These are phyloP conservation scores for Hanseniaspora lindneri DNA, from an alignment of 805 yeast genomes.

Conservation along the genomic window DNA sequence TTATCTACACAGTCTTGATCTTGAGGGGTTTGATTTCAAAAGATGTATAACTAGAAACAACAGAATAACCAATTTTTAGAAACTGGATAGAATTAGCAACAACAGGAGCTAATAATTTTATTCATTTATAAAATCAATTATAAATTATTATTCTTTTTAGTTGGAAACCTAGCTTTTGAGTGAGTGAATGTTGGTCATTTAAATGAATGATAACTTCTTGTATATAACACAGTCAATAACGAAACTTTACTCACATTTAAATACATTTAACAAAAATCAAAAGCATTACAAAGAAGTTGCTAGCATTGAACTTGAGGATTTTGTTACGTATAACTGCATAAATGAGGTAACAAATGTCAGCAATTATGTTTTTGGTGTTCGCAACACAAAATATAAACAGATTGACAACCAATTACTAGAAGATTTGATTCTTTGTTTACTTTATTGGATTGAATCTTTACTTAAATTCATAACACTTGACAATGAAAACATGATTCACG, in stretches of 20 bases:
- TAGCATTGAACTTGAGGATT: not conserved
- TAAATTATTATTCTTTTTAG: too few relatives aligned
- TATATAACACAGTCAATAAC: not conserved
- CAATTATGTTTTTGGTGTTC: not conserved
- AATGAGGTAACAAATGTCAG: not conserved
- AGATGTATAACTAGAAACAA: too few relatives aligned
- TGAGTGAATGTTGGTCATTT: too few relatives aligned
- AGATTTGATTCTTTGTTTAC: not conserved
- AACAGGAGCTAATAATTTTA: too few relatives aligned
- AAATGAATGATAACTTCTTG: not conserved
- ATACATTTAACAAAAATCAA: not conserved
- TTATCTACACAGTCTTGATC: too few relatives aligned
- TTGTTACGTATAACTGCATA: not conserved
- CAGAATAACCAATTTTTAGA: too few relatives aligned
- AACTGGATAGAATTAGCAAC: too few relatives aligned
- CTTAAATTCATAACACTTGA: not conserved
- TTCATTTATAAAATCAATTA: too few relatives aligned
- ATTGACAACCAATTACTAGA: not conserved
- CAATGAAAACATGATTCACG: not conserved
- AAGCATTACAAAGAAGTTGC: not conserved
- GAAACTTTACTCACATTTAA: not conserved
- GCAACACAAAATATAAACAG: not conserved
- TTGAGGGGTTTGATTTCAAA: too few relatives aligned
- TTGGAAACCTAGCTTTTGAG: too few relatives aligned
- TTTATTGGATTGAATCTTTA: slow-evolving; percentile 1